A percentile compares a stretch with the other conserved stretches of the same genome.
phyloP scores from a whole-genome alignment of 225 moss, liverwort and hornwort species.

The Ulota crispa region DNA sequence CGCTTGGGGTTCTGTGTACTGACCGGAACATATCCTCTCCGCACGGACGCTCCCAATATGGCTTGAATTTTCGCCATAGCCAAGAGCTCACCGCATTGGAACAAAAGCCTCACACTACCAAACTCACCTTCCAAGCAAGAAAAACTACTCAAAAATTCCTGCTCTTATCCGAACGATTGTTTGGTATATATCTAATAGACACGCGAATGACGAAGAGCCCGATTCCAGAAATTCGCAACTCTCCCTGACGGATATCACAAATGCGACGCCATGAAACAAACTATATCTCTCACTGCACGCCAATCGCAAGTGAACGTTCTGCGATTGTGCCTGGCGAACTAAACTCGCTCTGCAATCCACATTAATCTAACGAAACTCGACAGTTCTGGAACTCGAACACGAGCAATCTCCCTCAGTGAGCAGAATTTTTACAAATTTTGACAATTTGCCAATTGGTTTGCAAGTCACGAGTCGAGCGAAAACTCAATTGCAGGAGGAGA shows the following conservation, averaged over 20 bases:
- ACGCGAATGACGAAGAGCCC: neutral
- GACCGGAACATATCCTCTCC: conserved; percentile 11
- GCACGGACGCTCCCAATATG: conserved; percentile 35
- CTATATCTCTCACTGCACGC: neutral
- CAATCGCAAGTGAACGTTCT: neutral
- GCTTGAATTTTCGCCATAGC: conserved; percentile 51
- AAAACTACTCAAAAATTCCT: neutral
- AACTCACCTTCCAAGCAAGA: neutral
- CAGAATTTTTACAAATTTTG: neutral
- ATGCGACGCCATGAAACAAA: neutral
- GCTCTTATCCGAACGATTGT: neutral
- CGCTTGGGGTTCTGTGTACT: neutral
- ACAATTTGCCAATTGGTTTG: neutral
- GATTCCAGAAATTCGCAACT: neutral
- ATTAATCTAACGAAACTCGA: neutral
- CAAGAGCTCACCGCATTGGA: conserved; percentile 25
- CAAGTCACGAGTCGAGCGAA: neutral
- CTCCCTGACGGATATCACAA: neutral
- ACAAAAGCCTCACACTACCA: neutral
- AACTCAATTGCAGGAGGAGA: neutral
- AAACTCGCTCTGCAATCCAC: neutral
- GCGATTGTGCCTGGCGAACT: neutral
- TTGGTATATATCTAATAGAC: neutral
- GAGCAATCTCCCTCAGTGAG: neutral
- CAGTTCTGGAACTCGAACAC: neutral